Base-by-base conservation (phyloP, 257 asterid genomes). In the Capsicum pubescens region DNA sequence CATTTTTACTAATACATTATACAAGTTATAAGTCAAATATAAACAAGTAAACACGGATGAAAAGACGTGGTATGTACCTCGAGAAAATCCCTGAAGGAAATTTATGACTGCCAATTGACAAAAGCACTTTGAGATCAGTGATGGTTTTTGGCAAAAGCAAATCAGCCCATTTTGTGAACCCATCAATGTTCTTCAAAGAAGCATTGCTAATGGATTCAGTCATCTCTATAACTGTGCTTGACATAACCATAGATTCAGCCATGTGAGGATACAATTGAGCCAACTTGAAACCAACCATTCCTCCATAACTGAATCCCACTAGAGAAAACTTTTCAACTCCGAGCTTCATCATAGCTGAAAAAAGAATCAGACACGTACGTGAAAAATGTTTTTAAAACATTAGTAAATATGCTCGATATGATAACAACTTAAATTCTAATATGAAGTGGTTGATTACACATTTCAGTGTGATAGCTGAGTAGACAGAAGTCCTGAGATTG, bases 301-400 rank as follows among this genome's bases (percentile, higher is more conserved):
- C 89, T 44, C 89, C 89, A 32, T 88, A 86, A 5, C 91, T 88
- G 1, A 88, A 14, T 9, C 91, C 89, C 3, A 88, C 89, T 2
- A 86, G 16, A 16, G 86, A 81, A 79, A 82, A 88, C 71, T 36
- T 84, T 59, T 86, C 72, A 21, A 88, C 87, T 7, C 89, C 90
- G 44, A 88, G 21, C 21, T 55, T 84, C 84, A 79, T 82, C 84
- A 88, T 55, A 3, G 4, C 44, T 39, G 44, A 39, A 39, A 39
- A 39, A 39, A 39, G 44, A 39, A 39, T 39, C 44, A 39, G 2
- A 4, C 44, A 0, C 44, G 4, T 26, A 26, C 32, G 32, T 26
- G 32, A 26, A 2, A 26, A 26, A 39, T 39, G 44, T 39, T 39
- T 39, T 39, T 4, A 39, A 2, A 39, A 39, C 44, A 39, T 39